Evolutionary conservation across 345 rosid genomes (phyloP).

Genomic region (Gossypium anomalum): DNA sequence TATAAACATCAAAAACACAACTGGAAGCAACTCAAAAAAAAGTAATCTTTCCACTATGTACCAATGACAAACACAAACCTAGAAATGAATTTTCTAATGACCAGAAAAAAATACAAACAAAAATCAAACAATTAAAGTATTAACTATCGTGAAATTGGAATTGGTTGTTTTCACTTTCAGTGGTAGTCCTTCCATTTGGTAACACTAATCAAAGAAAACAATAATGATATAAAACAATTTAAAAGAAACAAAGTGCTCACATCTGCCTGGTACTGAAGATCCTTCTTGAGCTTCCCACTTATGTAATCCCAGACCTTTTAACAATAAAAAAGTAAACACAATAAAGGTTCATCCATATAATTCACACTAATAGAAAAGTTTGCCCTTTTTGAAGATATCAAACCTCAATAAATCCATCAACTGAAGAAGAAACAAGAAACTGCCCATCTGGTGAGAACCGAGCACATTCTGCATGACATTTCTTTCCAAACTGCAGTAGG

Average conservation of each 20-base stretch:
- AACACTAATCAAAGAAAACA: neutral
- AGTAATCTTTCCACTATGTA: neutral
- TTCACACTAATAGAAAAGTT: slow-evolving; percentile 4
- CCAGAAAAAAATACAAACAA: neutral
- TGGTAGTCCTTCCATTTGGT: neutral
- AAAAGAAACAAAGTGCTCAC: slow-evolving; percentile 37
- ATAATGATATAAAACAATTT: slow-evolving; percentile 7
- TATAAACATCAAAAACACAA: neutral
- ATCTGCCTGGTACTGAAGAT: slow-evolving; percentile 96
- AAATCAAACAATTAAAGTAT: neutral
- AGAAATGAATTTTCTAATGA: neutral
- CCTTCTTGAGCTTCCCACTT: slow-evolving; percentile 97
- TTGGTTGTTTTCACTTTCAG: neutral
- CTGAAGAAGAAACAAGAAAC: slow-evolving; percentile 89
- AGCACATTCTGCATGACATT: slow-evolving; percentile 95
- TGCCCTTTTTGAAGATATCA: neutral
- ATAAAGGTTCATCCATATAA: slow-evolving; percentile 20
- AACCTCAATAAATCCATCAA: slow-evolving; percentile 98
- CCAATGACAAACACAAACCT: neutral
- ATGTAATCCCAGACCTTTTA: slow-evolving; percentile 93
- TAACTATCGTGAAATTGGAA: neutral
- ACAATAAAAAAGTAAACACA: slow-evolving; percentile 21
- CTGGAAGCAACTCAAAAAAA: neutral
- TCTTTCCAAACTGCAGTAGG: slow-evolving; percentile 76
- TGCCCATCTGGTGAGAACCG: slow-evolving; percentile 97